Evolutionary conservation across 192 early-diverging fungal genomes (phyloP).

Genomic region (Kappamyces sp.): DNA sequence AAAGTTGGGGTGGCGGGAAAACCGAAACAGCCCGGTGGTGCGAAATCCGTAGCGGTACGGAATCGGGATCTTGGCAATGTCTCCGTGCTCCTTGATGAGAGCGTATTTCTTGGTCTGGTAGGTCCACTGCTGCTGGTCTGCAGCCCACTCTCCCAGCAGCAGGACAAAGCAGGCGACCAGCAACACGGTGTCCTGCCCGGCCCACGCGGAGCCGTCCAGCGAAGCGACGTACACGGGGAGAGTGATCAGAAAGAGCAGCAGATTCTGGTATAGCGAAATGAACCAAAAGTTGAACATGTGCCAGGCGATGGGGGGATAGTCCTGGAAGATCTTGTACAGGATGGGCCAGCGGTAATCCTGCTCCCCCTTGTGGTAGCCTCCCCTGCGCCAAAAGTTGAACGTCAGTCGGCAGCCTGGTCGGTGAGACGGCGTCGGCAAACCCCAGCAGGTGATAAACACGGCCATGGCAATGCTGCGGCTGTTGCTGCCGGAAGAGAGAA

Average conservation of each 20-base stretch:
- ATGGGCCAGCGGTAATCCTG: slow-evolving; percentile 74
- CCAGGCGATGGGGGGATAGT: slow-evolving; percentile 36
- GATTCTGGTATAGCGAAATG: slow-evolving; percentile 67
- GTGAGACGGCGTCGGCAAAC: slow-evolving; percentile 7
- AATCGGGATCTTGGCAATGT: slow-evolving; percentile 27
- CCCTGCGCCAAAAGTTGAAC: slow-evolving; percentile 67
- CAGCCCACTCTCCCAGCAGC: slow-evolving; percentile 57
- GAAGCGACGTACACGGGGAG: slow-evolving; percentile 33
- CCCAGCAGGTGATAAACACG: slow-evolving; percentile 60
- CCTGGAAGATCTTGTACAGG: slow-evolving; percentile 28
- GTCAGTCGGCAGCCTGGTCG: slow-evolving; percentile 45
- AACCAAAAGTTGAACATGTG: slow-evolving; percentile 64
- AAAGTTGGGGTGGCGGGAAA: slow-evolving; percentile 79
- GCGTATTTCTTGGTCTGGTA: slow-evolving; percentile 52
- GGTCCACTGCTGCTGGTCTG: slow-evolving; percentile 77
- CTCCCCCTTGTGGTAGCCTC: slow-evolving; percentile 57
- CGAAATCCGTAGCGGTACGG: slow-evolving; percentile 61
- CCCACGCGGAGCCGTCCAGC: slow-evolving; percentile 5
- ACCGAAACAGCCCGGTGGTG: slow-evolving; percentile 65
- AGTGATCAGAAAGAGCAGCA: slow-evolving; percentile 57
- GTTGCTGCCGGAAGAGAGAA: slow-evolving; percentile 34
- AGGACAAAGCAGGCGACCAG: slow-evolving; percentile 35
- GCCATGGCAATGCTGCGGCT: slow-evolving; percentile 35
- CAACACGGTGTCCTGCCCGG: slow-evolving; percentile 37
- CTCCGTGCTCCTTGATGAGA: slow-evolving; percentile 14